Conservation (phyloP, 768 basidiomycete species). For the Cyathus striatus region DNA sequence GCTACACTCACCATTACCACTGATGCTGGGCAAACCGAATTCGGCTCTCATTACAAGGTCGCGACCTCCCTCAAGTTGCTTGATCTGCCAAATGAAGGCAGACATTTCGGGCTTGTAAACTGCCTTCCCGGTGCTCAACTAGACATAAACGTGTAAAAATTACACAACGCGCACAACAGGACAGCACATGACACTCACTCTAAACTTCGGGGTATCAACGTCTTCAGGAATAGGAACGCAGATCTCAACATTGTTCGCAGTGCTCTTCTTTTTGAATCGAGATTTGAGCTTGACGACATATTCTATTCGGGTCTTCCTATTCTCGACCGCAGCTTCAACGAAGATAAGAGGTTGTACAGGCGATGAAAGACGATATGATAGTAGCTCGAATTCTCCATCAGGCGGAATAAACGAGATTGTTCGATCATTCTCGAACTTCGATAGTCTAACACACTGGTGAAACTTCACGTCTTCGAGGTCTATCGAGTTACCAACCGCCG, state of each 20-base stretch:
- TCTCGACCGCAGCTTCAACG: slow-evolving; percentile 96
- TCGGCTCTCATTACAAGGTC: slow-evolving; percentile 99
- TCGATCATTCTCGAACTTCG: slow-evolving; percentile 96
- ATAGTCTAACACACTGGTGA: slow-evolving; percentile 97
- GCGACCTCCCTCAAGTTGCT: slow-evolving; percentile 90
- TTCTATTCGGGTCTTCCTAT: slow-evolving; percentile 86
- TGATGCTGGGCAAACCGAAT: slow-evolving; percentile 92
- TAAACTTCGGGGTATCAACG: slow-evolving; percentile 95
- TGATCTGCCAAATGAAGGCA: slow-evolving; percentile 99
- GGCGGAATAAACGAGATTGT: slow-evolving; percentile 99
- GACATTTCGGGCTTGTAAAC: slow-evolving; percentile 98
- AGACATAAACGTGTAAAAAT: slow-evolving; percentile 50
- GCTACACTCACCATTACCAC: slow-evolving; percentile 73
- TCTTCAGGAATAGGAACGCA: slow-evolving; percentile 99
- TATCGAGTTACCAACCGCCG: slow-evolving; percentile 92
- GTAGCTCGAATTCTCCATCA: slow-evolving; percentile 97
- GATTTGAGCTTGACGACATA: slow-evolving; percentile 96
- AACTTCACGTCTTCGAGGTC: slow-evolving; percentile 99
- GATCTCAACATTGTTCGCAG: slow-evolving; percentile 98
- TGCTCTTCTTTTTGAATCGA: slow-evolving; percentile 94
- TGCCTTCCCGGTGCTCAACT: slow-evolving; percentile 92
- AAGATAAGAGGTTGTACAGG: slow-evolving; percentile 96
- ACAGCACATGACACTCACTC: slow-evolving; percentile 46
- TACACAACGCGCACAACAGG: background rate
- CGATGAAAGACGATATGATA: slow-evolving; percentile 95